Percentiles rank a stretch among this genome's conserved stretches.
Evolutionary conservation across 805 yeast genomes (phyloP).

Genomic region (Cyberlindnera mycetangii): DNA sequence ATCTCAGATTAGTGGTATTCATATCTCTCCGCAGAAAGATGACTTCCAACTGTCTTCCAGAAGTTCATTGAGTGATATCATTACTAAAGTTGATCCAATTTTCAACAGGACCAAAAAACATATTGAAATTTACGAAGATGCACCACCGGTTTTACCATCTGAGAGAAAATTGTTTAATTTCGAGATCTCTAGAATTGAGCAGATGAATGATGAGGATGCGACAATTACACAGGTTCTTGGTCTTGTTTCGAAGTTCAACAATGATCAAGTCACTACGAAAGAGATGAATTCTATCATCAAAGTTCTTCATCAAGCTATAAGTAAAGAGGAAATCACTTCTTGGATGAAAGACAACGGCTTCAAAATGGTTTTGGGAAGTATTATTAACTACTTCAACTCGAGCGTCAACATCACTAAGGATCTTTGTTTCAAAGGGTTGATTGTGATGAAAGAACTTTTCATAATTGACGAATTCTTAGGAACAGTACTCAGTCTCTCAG

Average conservation of each 20-base stretch:
- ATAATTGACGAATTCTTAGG: conserved; percentile 19
- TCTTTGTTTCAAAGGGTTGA: conserved; percentile 27
- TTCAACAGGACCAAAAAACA: conserved; percentile 20
- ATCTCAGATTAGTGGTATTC: conserved; percentile 19
- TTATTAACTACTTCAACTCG: conserved; percentile 22
- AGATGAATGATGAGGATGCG: conserved; percentile 7
- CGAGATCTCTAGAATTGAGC: conserved; percentile 16
- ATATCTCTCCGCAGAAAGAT: conserved; percentile 27
- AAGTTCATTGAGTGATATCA: conserved; percentile 20
- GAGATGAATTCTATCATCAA: conserved; percentile 22
- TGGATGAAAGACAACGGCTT: conserved; percentile 26
- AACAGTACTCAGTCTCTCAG: conserved; percentile 6
- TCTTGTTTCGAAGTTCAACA: conserved; percentile 10
- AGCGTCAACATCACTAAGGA: conserved; percentile 24
- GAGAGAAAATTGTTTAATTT: conserved; percentile 21
- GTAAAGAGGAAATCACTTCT: conserved; percentile 7
- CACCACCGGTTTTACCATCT: background rate
- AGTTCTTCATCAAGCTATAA: conserved; percentile 17
- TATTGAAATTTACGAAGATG: conserved; percentile 27
- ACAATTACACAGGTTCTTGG: conserved; percentile 12
- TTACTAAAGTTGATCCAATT: conserved; percentile 25
- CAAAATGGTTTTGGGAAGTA: conserved; percentile 8
- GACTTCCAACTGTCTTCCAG: conserved; percentile 12
- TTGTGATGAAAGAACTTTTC: conserved; percentile 25
- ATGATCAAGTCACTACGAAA: conserved; percentile 13